Base-by-base conservation (phyloP, 139 green algal species). In the Picochlorum sp. region DNA sequence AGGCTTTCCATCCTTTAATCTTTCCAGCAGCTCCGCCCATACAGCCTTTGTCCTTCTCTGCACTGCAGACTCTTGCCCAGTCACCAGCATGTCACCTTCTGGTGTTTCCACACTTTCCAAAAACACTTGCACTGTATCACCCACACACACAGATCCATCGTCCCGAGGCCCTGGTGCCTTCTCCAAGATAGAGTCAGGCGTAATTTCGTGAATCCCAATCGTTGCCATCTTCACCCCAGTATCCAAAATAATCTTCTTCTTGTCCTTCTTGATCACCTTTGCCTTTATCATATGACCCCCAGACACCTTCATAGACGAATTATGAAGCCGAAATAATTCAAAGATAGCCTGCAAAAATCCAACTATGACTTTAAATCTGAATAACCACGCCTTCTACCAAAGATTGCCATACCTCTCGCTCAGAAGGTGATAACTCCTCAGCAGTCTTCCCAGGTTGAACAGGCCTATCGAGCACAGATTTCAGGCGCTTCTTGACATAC, bases 61-160 rank as follows among this genome's bases (percentile, higher is more conserved):
- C 51, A 64, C 58, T 54, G 72, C 66, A 14, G 61, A 52, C 51
- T 71, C 51, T 49, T 56, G 21, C 4, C 65, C 61, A 56, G 50
- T 71, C 28, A 78, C 66, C 0, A 71, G 54, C 23, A 67, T 52
- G 28, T 73, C 66, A 24, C 54, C 54, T 61, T 78, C 72, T 6
- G 67, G 66, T 4, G 72, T 78, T 46, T 69, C 66, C 15, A 34
- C 52, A 3, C 18, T 18, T 61, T 74, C 66, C 18, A 78, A 61
- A 62, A 56, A 78, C 26, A 78, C 60, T 52, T 71, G 60, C 28
- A 78, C 34, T 14, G 69, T 56, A 38, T 78, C 72, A 14, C 72
- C 72, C 38, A 41, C 59, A n/a, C 47, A 54, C 26, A 74, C 50
- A 41, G 61, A 18, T 18, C 50, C 64, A 21, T 38, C 62, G 2